Percentiles rank a stretch among this genome's conserved stretches.
Evolutionary conservation across 2,329 filamentous ascomycete genomes (phyloP).

Genomic region (Fusarium abutilonis): DNA sequence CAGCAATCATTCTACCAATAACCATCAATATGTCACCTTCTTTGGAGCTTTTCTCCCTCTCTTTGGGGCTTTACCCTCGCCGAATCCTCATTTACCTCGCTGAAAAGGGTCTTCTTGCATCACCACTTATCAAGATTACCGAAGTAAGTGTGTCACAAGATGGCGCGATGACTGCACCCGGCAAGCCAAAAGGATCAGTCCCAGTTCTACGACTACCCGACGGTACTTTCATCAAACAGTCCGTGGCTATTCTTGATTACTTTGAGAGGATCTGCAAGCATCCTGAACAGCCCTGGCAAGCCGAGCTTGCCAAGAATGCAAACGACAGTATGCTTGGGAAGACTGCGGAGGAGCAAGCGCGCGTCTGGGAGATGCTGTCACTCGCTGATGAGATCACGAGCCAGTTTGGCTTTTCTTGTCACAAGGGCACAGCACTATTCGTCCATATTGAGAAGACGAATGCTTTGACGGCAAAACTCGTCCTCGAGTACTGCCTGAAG

Average conservation of each 20-base stretch:
- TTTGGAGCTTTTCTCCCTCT: constrained; percentile 27
- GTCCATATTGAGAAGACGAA: constrained; percentile 2
- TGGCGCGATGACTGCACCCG: constrained; percentile 2
- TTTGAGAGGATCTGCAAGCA: constrained; percentile 33
- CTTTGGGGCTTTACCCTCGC: constrained; percentile 31
- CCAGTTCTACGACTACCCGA: constrained; percentile 28
- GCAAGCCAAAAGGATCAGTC: constrained; percentile 23
- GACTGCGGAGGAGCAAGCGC: constrained; percentile 14
- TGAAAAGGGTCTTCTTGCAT: constrained; percentile 16
- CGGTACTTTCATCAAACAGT: constrained; percentile 35
- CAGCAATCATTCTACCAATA: too few relatives aligned
- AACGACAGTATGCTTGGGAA: constrained; percentile 8
- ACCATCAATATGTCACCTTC: constrained; percentile 6
- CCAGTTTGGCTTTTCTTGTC: constrained; percentile 29
- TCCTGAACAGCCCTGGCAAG: constrained; percentile 16
- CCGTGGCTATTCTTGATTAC: constrained; percentile 29
- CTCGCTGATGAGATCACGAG: constrained; percentile 29
- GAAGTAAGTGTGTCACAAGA: background rate
- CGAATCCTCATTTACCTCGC: constrained; percentile 26
- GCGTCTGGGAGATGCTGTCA: constrained; percentile 16
- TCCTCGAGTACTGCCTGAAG: constrained; percentile 19
- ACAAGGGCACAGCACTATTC: constrained; percentile 27
- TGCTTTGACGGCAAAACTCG: background rate
- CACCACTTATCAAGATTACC: constrained; percentile 17
- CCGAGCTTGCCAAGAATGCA: background rate